Evolutionary conservation across 1,139 yeast species (phyloP), one percentile per base, ranked within the genome.

Genomic region (Nakaseomyces kungkrabaensis): DNA sequence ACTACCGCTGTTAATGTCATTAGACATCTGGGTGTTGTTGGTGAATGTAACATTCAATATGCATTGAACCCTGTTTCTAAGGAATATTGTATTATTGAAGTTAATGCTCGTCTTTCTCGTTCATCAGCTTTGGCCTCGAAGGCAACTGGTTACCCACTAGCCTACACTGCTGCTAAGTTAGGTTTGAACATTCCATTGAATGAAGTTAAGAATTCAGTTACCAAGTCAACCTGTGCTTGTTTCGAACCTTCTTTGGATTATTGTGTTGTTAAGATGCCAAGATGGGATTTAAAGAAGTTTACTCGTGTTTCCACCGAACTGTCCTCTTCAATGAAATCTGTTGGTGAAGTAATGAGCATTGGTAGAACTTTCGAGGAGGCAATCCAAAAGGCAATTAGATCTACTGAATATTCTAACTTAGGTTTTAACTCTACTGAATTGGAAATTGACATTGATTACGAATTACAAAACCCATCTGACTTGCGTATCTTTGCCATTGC

Each of bases 311-410:
- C 95, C 48, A 81, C 90, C 51, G 78, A 84, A 64, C 78, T 92
- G 62, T 85, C 95, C 37, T 90, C 97, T 5, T 82, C 96, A 44
- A 92, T 92, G 98, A 92, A 92, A 72, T 89, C 97, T 58, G 98
- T 92, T 54, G 98, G 98, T 75, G 98, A 92, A 72, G 98, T 92
- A 52, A 92, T 92, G 98, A 79, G 95, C 56, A 89, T 92, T 68
- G 98, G 98, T 67, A 80, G 98, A 71, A 92, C 96, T 13, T 92
- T 92, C 60, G 98, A 92, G 71, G 98, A 92, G 70, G 96, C 98
- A 41, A 87, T 92, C 56, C 98, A 92, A 73, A 92, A 92, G 73
- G 98, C 97, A 51, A 90, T 92, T 58, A 81, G 98, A 71, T 89
- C 97, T 13, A 88, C 95, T 44, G 98, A 92, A 67, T 90, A 90